Base-by-base conservation (phyloP, 2,329 filamentous ascomycete species). In the Cryoendolithus antarcticus region DNA sequence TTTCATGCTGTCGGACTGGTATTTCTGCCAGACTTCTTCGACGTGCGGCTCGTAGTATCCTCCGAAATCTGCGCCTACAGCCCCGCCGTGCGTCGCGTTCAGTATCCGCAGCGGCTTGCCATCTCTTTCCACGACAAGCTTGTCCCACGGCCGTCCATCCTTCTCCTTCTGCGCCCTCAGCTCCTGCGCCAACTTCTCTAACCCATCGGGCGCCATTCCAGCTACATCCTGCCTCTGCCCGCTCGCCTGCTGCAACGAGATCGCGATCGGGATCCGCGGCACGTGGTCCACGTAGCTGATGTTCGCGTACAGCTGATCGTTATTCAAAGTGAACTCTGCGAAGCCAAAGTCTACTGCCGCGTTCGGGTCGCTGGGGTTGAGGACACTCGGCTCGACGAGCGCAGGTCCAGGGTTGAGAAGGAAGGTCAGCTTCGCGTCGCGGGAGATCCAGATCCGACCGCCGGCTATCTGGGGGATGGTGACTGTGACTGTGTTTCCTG, bases 61-160 rank as follows among this genome's bases (percentile, higher is more conserved):
- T 4, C 58, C 57, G 58, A 75, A 75, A n/a, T 66, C 61, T 4
- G 59, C 59, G 39, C 69, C 66, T 6, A 62, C 56, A 1, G 70
- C 69, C 32, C 63, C 53, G 38, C 63, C 64, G 35, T 67, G 64
- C 37, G 66, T 69, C 0, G 67, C 65, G 30, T 62, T 65, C 13
- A 71, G 50, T 0, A 63, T 62, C 2, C 67, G 61, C 8, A 70
- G 52, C 19, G 61, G 59, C 8, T 58, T 57, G 4, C 57, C 50
- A 9, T 58, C 48, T 28, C 54, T 49, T 30, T 51, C 56, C 35
- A 75, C 63, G 35, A 76, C 62, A 31, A 83, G 67, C 48, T 75
- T 67, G 47, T 77, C 70, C 81, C 80, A 86, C 0, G 72, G 72
- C 35, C 65, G 60, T 2, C 70, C 67, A 48, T 85, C 80, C 19